Conservation (phyloP, 768 basidiomycete genomes). For the Gloeopeniophorella convolvens region DNA sequence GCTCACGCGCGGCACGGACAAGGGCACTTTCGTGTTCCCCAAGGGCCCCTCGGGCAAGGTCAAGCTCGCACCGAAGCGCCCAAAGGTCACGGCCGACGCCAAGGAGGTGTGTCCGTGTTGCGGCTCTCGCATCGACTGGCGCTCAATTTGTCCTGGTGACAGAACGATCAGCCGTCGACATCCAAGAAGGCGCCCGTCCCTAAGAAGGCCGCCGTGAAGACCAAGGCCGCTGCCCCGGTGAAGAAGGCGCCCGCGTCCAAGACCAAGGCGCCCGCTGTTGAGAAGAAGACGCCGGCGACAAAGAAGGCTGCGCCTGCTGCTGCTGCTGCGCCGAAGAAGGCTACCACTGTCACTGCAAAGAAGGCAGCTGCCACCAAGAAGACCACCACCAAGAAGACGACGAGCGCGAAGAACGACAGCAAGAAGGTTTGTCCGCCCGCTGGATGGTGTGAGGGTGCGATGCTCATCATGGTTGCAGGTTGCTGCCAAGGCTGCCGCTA, state of each 20-base stretch:
- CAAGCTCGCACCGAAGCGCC: slow-evolving; percentile 56
- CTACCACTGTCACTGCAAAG: slow-evolving; percentile 26
- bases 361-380: slow-evolving; percentile 34
- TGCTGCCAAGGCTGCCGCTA: slow-evolving; percentile 17
- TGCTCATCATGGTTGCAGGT: slow-evolving; percentile 7
- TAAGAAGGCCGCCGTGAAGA: slow-evolving; percentile 24
- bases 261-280: slow-evolving; percentile 24
- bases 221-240: slow-evolving; percentile 26
- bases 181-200: slow-evolving; percentile 23
- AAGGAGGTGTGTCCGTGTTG: slow-evolving; percentile 47
- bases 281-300: slow-evolving; percentile 30
- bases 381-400: slow-evolving; percentile 20
- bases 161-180: slow-evolving; percentile 32
- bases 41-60: slow-evolving; percentile 69
- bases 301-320: slow-evolving; percentile 26
- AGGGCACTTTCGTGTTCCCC: slow-evolving; percentile 48
- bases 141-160: slow-evolving; percentile 16
- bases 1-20: slow-evolving; percentile 46
- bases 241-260: slow-evolving; percentile 32
- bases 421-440: slow-evolving; percentile 28
- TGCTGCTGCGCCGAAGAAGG: slow-evolving; percentile 30
- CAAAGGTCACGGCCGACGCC: slow-evolving; percentile 34
- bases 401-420: slow-evolving; percentile 27
- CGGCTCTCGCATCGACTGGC: background rate
- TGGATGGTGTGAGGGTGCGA: background rate